Evolutionary conservation across 139 green algal species (phyloP).

Genomic region (Closterium sp.): DNA sequence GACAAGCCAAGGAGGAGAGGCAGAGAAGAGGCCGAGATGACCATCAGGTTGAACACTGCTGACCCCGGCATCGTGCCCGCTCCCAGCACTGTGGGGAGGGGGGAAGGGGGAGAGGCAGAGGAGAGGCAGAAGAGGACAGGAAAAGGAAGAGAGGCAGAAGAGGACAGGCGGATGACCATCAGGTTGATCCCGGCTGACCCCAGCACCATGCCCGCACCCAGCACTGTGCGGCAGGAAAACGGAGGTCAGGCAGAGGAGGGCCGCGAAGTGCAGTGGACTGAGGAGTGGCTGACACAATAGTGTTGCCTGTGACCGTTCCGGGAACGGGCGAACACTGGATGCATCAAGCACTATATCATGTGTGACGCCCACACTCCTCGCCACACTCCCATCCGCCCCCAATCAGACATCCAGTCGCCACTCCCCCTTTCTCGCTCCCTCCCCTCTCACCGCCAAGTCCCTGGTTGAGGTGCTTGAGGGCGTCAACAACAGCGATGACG

Average conservation of each 20-base stretch:
- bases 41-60: conserved; percentile 36
- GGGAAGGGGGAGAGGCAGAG: neutral
- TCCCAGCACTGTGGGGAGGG: conserved; percentile 15
- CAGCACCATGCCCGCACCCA: conserved; percentile 38
- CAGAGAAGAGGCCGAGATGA: conserved; percentile 8
- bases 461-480: too few relatives aligned
- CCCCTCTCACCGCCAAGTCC: too few relatives aligned
- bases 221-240: conserved; percentile 10
- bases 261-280: neutral
- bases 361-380: too few relatives aligned
- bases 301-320: too few relatives aligned
- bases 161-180: conserved; percentile 21
- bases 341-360: too few relatives aligned
- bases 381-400: too few relatives aligned
- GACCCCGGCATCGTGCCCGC: conserved; percentile 38
- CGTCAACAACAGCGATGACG: too few relatives aligned
- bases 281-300: too few relatives aligned
- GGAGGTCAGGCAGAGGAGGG: neutral
- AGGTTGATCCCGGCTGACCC: conserved; percentile 40
- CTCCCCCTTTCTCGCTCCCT: too few relatives aligned
- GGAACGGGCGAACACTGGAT: too few relatives aligned
- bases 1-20: conserved; percentile 12
- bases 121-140: conserved; percentile 16
- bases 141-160: neutral
- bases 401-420: too few relatives aligned